A percentile compares a stretch with the other conserved stretches of the same genome.
Conservation (phyloP, 768 basidiomycete species). For the Agaricus subrufescens region DNA sequence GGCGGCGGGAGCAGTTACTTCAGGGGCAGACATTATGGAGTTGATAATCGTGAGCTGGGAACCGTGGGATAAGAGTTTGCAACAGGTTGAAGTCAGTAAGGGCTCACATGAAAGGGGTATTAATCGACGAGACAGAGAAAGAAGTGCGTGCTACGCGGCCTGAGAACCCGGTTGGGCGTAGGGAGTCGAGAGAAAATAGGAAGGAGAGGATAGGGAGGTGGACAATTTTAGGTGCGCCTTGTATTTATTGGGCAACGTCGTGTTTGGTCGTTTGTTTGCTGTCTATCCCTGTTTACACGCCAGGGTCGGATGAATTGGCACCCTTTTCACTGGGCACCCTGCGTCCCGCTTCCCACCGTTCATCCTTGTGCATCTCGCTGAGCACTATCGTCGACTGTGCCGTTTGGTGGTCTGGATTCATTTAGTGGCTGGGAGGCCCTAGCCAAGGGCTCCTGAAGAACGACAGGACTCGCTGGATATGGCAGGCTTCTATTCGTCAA, state of each 20-base stretch:
- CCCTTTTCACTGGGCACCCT: neutral
- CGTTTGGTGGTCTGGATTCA: neutral
- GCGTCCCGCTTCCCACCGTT: neutral
- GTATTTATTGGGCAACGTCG: conserved; percentile 39
- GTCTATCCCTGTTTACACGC: conserved; percentile 26
- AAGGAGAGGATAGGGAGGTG: conserved; percentile 49
- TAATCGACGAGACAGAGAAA: conserved; percentile 52
- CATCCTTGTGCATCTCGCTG: neutral
- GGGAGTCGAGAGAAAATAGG: conserved; percentile 45
- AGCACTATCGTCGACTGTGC: neutral
- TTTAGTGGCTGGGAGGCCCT: neutral
- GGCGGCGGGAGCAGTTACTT: conserved; percentile 34
- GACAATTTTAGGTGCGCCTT: conserved; percentile 31
- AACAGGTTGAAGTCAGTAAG: conserved; percentile 13
- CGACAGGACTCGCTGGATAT: conserved; percentile 5
- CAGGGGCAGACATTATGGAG: conserved; percentile 83
- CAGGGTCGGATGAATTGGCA: conserved; percentile 25
- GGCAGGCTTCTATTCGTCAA: conserved; percentile 19
- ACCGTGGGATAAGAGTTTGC: conserved; percentile 9
- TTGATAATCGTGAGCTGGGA: conserved; percentile 51
- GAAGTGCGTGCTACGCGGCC: conserved; percentile 51
- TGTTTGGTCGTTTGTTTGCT: conserved; percentile 42
- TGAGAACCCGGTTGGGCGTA: conserved; percentile 39
- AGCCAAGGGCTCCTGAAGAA: neutral
- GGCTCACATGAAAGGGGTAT: conserved; percentile 46